Conservation (phyloP, 495 filamentous ascomycete genomes). For the Talaromyces adpressus region DNA sequence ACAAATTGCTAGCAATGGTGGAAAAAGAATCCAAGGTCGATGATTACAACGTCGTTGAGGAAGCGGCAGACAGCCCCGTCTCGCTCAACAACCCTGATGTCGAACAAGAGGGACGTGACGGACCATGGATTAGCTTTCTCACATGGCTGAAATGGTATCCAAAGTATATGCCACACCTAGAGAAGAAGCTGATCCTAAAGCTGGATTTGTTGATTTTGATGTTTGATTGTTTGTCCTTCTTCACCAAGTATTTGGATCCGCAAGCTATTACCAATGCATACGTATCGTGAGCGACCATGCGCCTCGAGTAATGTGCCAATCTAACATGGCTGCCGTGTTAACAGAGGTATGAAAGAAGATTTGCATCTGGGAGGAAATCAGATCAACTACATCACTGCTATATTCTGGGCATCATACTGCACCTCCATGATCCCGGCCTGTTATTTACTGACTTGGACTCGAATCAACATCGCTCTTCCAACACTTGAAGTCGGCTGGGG, state of each 20-base stretch:
- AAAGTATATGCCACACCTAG: constrained; percentile 17
- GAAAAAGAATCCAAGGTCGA: neutral
- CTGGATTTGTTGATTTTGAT: constrained; percentile 12
- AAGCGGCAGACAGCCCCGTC: neutral
- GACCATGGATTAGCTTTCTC: constrained; percentile 19
- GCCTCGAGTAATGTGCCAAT: neutral
- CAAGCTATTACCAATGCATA: constrained; percentile 29
- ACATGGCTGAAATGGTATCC: constrained; percentile 23
- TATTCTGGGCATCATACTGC: constrained; percentile 30
- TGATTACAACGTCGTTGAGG: neutral
- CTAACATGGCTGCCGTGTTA: neutral
- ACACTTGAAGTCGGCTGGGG: constrained; percentile 14
- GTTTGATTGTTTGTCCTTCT: constrained; percentile 22
- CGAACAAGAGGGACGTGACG: neutral
- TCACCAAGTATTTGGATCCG: constrained; percentile 29
- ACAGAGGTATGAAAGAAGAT: constrained; percentile 16
- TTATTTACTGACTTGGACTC: constrained; percentile 14
- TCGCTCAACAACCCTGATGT: neutral
- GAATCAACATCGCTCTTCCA: constrained; percentile 15
- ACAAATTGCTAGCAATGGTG: neutral
- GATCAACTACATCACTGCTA: constrained; percentile 27
- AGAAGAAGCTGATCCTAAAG: constrained; percentile 19
- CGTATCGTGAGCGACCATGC: constrained; percentile 19
- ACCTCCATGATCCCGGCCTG: constrained; percentile 17
- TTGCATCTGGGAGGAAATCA: constrained; percentile 9